Base-by-base conservation (phyloP, 2,329 filamentous ascomycete genomes). In the Aspergillus intermedius region DNA sequence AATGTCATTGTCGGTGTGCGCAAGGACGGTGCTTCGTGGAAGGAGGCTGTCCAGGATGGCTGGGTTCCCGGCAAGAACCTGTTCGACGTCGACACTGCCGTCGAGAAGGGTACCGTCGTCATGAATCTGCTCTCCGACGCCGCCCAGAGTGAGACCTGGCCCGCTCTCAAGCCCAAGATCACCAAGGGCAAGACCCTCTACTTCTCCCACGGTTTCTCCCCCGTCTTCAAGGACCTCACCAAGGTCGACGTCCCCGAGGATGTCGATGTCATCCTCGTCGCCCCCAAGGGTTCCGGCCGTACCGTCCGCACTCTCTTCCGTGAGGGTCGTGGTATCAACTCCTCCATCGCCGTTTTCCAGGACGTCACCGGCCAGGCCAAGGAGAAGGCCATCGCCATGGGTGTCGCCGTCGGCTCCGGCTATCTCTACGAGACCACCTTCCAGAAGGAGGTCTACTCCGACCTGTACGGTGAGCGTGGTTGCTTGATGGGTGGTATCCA, bases 361-460 rank as follows among this genome's bases (percentile, higher is more conserved):
- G 93, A 98, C 71, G 90, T 97, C 59, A 95, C 90, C 56, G 93
- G 93, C 74, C 88, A 96, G 77, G 93, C 93, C 68, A 84, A 97
- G 81, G 93, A 98, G 84, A 95, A 91, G 83, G 93, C 93, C 65
- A 78, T 95, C 66, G 93, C 93, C 62, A 84, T 98, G 65, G 93
- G 93, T 79, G 91, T 97, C 58, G 93, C 91, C 70, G 87, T 98
- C 71, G 93, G 91, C 73, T 90, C 86, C 67, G 93, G 93, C 69
- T 98, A 98, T 83, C 88, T 98, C 64, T 98, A 98, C 84, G 88
- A 97, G 87, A 98, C 93, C 71, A 98, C 93, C 72, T 98, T 98
- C 70, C 87, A 98, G 84, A 98, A 98, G 87, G 93, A 98, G 81
- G 93, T 98, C 71, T 95, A 95, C 87, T 96, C 90, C 56, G 93